phyloP scores from a whole-genome alignment of 768 basidiomycete species.

The Cystobasidium tubakii region DNA sequence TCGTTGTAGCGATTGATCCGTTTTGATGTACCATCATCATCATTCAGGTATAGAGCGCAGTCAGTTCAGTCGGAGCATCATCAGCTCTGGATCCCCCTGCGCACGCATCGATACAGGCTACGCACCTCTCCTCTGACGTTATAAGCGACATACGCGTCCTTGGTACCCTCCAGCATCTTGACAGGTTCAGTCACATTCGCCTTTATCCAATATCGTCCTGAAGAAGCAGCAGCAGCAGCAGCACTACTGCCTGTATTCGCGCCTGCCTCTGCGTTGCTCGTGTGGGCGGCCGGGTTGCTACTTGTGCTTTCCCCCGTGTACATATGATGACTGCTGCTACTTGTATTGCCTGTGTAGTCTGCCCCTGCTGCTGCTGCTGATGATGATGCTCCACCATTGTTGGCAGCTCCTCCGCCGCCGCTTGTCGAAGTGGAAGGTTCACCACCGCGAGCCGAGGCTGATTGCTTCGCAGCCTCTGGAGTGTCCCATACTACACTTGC shows the following conservation, averaged over 20 bases:
- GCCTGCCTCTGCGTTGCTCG: conserved; percentile 45
- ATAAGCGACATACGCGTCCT: conserved; percentile 95
- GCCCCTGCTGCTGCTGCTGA: conserved; percentile 55
- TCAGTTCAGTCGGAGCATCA: neutral
- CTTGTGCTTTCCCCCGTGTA: neutral
- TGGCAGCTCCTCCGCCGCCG: neutral
- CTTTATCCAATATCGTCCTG: conserved; percentile 52
- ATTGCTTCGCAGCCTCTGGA: conserved; percentile 9
- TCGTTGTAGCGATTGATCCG: no score
- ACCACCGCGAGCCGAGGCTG: neutral
- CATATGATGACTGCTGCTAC: conserved; percentile 5
- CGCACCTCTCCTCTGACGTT: conserved; percentile 78
- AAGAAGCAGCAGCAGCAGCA: neutral
- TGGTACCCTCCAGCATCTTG: conserved; percentile 92
- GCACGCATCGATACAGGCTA: neutral
- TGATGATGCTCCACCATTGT: neutral
- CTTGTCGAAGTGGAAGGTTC: neutral
- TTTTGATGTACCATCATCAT: no score
- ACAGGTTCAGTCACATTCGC: conserved; percentile 76
- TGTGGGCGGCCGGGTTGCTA: neutral
- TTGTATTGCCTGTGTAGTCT: conserved; percentile 48
- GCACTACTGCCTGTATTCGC: neutral
- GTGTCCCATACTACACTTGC: conserved; percentile 86
- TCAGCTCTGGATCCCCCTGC: neutral
- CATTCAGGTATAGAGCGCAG: no score